Conservation (phyloP, 2,329 filamentous ascomycete genomes). For the Ceratocystis cacaofunesta region DNA sequence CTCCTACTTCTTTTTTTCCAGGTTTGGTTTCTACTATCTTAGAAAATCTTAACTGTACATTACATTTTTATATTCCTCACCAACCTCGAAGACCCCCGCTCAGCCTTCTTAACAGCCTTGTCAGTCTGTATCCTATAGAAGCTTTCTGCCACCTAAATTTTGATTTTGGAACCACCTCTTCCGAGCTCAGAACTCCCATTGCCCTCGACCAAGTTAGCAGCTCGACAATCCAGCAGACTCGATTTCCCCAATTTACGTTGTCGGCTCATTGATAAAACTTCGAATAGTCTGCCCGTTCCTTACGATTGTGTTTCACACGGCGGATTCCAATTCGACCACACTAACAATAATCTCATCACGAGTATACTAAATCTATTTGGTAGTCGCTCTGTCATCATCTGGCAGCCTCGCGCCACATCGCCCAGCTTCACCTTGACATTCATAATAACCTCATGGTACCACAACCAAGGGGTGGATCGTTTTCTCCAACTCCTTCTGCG, state of each 20-base stretch:
- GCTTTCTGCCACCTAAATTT: background rate
- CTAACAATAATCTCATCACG: background rate
- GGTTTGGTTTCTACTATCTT: background rate
- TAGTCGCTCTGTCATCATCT: constrained; percentile 1
- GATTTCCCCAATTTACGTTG: background rate
- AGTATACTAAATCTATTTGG: background rate
- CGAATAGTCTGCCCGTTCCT: background rate
- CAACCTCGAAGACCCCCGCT: background rate
- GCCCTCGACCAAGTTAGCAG: background rate
- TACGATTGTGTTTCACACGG: background rate
- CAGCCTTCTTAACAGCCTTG: constrained; percentile 13
- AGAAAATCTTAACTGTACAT: background rate
- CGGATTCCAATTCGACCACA: background rate
- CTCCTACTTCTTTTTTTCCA: background rate
- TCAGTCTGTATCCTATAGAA: background rate
- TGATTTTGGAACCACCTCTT: background rate
- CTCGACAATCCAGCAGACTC: background rate
- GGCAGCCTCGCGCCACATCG: constrained; percentile 17
- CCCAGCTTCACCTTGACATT: constrained; percentile 21
- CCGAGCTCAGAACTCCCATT: background rate
- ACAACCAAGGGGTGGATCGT: constrained; percentile 47
- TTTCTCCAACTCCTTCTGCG: constrained; percentile 43
- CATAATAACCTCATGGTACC: constrained; percentile 40
- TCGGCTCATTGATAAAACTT: background rate
- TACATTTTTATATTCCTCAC: background rate